A percentile compares a stretch with the other conserved stretches of the same genome.
Evolutionary conservation across 2,329 filamentous ascomycete genomes (phyloP).

Genomic region (Phaeophleospora eucalypticola): DNA sequence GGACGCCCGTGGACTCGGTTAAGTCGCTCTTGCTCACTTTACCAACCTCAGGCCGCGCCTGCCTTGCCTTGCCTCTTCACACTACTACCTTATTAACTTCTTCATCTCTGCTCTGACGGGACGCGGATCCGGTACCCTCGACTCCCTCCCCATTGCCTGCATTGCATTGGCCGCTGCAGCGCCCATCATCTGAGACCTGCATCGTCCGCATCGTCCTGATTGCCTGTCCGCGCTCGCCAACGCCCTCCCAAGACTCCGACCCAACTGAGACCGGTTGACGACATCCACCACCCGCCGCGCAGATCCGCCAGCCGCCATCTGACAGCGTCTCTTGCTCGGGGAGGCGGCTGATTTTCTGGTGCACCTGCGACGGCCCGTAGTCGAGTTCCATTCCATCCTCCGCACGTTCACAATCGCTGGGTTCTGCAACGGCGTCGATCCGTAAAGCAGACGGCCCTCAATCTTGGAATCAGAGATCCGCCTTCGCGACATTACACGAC

Average conservation of each 20-base stretch:
- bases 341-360: conserved; percentile 19
- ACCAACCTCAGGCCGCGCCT: too few species aligned
- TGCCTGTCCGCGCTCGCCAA: too few species aligned
- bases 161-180: too few species aligned
- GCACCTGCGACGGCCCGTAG: conserved; percentile 18
- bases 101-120: too few species aligned
- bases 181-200: conserved; percentile 18
- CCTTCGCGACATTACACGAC: conserved; percentile 13
- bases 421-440: conserved; percentile 17
- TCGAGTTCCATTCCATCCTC: conserved; percentile 9
- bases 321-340: conserved; percentile 8
- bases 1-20: too few species aligned
- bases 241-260: conserved; percentile 10
- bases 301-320: conserved; percentile 11
- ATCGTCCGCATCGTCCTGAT: too few species aligned
- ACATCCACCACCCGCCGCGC: conserved; percentile 16
- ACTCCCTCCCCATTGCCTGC: conserved; percentile 15
- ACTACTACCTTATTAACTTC: too few species aligned
- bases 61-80: too few species aligned
- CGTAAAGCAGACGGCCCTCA: conserved; percentile 11
- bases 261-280: conserved; percentile 16
- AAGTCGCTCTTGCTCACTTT: too few species aligned
- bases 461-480: conserved; percentile 21
- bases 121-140: too few species aligned
- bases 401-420: conserved; percentile 4